These are phyloP conservation scores for Apium graveolens DNA, from an alignment of 129 eudicot species.

Conservation along the genomic window DNA sequence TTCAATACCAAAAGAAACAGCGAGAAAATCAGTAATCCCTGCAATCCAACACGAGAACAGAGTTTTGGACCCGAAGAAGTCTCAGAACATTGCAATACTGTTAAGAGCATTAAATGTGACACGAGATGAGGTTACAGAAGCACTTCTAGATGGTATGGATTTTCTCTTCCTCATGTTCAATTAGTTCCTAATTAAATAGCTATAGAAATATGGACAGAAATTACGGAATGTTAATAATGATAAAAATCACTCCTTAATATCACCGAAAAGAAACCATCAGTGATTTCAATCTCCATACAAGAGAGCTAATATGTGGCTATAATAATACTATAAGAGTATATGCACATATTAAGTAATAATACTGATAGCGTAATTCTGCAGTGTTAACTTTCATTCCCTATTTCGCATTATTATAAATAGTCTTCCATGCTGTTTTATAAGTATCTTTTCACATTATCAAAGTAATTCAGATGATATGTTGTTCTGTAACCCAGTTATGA, in stretches of 20 bases:
- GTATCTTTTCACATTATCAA: neutral
- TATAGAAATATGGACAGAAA: neutral
- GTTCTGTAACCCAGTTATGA: neutral
- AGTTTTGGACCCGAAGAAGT: slow-evolving; percentile 92
- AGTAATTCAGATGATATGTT: neutral
- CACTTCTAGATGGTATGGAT: slow-evolving; percentile 77
- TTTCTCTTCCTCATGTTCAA: slow-evolving; percentile 13
- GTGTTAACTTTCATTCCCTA: neutral
- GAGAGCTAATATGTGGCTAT: neutral
- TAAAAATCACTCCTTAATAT: neutral
- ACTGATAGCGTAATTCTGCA: neutral
- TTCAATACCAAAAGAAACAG: slow-evolving; percentile 42
- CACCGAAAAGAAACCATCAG: neutral
- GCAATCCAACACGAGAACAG: slow-evolving; percentile 66
- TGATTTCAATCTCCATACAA: neutral
- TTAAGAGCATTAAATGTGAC: slow-evolving; percentile 88
- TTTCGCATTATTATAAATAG: neutral
- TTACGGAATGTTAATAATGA: neutral
- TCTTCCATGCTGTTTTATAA: neutral
- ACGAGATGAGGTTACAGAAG: slow-evolving; percentile 82
- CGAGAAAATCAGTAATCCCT: slow-evolving; percentile 50
- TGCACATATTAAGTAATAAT: neutral
- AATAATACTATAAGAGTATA: neutral
- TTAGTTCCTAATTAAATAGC: slow-evolving; percentile 1
- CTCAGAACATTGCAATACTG: slow-evolving; percentile 91